Evolutionary conservation across 768 basidiomycete genomes (phyloP).

Genomic region (Sistotremastrum niveocremeum): DNA sequence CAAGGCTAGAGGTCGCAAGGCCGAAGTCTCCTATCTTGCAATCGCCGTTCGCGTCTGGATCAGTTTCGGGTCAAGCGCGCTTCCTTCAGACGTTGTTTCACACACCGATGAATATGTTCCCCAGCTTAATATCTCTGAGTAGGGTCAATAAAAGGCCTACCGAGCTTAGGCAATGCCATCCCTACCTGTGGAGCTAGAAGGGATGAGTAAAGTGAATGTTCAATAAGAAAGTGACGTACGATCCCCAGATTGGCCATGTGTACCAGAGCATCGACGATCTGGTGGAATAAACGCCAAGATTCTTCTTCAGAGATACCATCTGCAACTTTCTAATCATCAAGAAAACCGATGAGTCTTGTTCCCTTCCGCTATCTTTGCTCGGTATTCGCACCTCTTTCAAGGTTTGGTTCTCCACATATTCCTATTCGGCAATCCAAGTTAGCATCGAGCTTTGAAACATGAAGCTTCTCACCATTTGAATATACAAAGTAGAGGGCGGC

Average conservation of each 20-base stretch:
- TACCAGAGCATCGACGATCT: constrained; percentile 79
- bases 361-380: background rate
- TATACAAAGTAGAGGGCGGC: constrained; percentile 40
- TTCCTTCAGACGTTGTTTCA: background rate
- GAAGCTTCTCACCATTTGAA: constrained; percentile 63
- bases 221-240: constrained; percentile 25
- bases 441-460: background rate
- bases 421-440: constrained; percentile 28
- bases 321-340: constrained; percentile 43
- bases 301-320: constrained; percentile 76
- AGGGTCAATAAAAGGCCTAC: background rate
- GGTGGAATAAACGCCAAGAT: constrained; percentile 81
- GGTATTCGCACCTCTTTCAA: constrained; percentile 51
- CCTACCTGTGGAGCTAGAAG: constrained; percentile 40
- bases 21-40: constrained; percentile 95
- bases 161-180: background rate
- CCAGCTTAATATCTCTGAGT: constrained; percentile 70
- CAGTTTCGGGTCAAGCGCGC: constrained; percentile 2
- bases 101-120: constrained; percentile 87
- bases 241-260: constrained; percentile 87
- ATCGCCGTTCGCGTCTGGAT: constrained; percentile 63
- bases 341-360: background rate
- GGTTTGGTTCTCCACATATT: constrained; percentile 86
- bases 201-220: constrained; percentile 2
- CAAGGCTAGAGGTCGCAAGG: constrained; percentile 70